Evolutionary conservation across 306 rosid species (phyloP).

Genomic region (Pyrus communis): DNA sequence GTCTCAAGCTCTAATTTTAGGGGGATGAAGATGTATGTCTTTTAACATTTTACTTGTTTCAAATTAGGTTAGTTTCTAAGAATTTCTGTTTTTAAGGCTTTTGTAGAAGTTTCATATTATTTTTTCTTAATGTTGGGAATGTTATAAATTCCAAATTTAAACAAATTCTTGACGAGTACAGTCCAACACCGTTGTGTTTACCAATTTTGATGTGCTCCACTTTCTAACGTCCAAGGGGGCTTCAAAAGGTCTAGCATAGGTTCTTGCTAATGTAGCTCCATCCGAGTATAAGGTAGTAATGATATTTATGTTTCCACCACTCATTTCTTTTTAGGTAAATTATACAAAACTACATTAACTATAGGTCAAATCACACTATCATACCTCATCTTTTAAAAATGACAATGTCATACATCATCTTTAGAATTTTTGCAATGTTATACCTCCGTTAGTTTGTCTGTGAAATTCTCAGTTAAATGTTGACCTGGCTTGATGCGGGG

Average conservation of each 20-base stretch:
- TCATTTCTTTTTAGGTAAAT: not conserved
- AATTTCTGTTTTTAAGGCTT: not conserved
- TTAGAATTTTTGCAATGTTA: too few relatives aligned
- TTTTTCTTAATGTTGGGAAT: not conserved
- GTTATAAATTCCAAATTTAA: not conserved
- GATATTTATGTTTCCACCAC: not conserved
- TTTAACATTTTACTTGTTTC: not conserved
- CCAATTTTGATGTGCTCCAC: conserved; percentile 67
- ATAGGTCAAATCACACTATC: too few relatives aligned
- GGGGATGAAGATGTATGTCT: conserved; percentile 50
- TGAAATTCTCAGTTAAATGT: too few relatives aligned
- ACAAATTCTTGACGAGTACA: conserved; percentile 34
- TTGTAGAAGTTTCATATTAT: not conserved
- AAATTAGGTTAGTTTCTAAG: not conserved
- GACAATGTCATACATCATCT: too few relatives aligned
- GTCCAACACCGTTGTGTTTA: conserved; percentile 47
- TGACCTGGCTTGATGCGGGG: too few relatives aligned
- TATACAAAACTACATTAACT: too few relatives aligned
- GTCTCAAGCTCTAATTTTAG: not conserved
- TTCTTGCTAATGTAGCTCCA: conserved; percentile 52
- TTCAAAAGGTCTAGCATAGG: conserved; percentile 50
- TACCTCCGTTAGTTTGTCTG: too few relatives aligned
- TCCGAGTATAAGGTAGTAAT: conserved; percentile 63
- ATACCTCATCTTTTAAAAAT: too few relatives aligned
- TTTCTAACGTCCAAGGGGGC: conserved; percentile 73